phyloP scores from a whole-genome alignment of 2,329 filamentous ascomycete species.

The Alternaria ventricosa region DNA sequence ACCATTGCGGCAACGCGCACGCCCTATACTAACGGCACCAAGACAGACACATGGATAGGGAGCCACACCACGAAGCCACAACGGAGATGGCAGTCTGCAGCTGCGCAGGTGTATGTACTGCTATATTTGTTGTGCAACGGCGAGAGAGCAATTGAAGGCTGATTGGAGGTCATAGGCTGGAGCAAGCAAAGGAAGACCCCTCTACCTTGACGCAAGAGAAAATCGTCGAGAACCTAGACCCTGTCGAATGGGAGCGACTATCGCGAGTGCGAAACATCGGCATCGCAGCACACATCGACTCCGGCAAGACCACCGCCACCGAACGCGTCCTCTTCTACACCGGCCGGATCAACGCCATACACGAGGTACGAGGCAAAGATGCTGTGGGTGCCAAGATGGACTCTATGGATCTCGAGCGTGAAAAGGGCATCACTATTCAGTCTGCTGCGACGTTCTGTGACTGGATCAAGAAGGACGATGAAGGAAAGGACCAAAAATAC shows the following conservation, averaged over 20 bases:
- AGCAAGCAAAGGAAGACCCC: constrained; percentile 65
- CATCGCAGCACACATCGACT: constrained; percentile 98
- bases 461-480: constrained; percentile 80
- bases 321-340: constrained; percentile 99
- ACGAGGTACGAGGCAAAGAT: constrained; percentile 95
- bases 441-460: constrained; percentile 98
- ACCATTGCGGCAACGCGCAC: constrained; percentile 39
- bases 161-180: constrained; percentile 42
- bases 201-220: constrained; percentile 65
- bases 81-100: constrained; percentile 46
- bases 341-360: constrained; percentile 93
- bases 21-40: constrained; percentile 35
- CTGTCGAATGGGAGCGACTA: constrained; percentile 78
- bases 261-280: constrained; percentile 92
- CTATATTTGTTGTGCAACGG: not conserved
- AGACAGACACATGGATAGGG: constrained; percentile 38
- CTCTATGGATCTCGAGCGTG: constrained; percentile 97
- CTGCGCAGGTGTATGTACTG: constrained; percentile 47
- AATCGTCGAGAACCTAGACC: constrained; percentile 80
- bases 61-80: constrained; percentile 30
- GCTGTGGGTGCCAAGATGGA: constrained; percentile 99
- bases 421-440: constrained; percentile 99
- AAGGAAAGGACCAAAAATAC: constrained; percentile 83
- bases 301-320: constrained; percentile 94
- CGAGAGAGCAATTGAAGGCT: constrained; percentile 23